phyloP scores from a whole-genome alignment of 495 filamentous ascomycete genomes.

The Podospora sp. region DNA sequence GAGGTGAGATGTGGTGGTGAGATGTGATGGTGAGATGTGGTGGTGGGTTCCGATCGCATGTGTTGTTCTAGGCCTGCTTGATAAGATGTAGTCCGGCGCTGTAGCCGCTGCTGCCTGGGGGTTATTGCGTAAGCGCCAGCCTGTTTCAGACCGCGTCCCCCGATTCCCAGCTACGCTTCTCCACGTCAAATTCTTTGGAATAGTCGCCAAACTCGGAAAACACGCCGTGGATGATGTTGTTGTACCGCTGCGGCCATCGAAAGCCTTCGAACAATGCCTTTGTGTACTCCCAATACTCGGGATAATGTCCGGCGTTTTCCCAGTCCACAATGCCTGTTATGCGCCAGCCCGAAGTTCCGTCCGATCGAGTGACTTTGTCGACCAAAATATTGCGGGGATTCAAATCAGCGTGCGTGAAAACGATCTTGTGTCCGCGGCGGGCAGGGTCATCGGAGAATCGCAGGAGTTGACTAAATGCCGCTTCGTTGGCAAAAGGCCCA shows the following conservation, averaged over 20 bases:
- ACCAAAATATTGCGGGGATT: slow-evolving; percentile 50
- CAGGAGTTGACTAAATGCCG: slow-evolving; percentile 35
- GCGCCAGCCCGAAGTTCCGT: slow-evolving; percentile 32
- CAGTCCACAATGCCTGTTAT: slow-evolving; percentile 43
- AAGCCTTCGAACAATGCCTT: slow-evolving; percentile 36
- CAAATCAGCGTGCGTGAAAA: slow-evolving; percentile 53
- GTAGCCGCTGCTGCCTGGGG: too few relatives aligned
- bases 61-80: too few relatives aligned
- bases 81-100: too few relatives aligned
- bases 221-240: slow-evolving; percentile 26
- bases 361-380: slow-evolving; percentile 23
- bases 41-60: too few relatives aligned
- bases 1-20: too few relatives aligned
- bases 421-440: slow-evolving; percentile 38
- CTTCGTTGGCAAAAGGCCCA: slow-evolving; percentile 39
- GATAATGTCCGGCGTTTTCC: slow-evolving; percentile 58
- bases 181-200: slow-evolving; percentile 33
- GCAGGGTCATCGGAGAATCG: slow-evolving; percentile 33
- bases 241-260: slow-evolving; percentile 29
- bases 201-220: slow-evolving; percentile 36
- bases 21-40: too few relatives aligned
- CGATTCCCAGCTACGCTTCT: slow-evolving; percentile 30
- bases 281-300: slow-evolving; percentile 55
- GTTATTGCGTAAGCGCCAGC: neutral
- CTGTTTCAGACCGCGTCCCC: slow-evolving; percentile 22